Evolutionary conservation across 129 eudicot genomes (phyloP).

Genomic region (Lonicera japonica): DNA sequence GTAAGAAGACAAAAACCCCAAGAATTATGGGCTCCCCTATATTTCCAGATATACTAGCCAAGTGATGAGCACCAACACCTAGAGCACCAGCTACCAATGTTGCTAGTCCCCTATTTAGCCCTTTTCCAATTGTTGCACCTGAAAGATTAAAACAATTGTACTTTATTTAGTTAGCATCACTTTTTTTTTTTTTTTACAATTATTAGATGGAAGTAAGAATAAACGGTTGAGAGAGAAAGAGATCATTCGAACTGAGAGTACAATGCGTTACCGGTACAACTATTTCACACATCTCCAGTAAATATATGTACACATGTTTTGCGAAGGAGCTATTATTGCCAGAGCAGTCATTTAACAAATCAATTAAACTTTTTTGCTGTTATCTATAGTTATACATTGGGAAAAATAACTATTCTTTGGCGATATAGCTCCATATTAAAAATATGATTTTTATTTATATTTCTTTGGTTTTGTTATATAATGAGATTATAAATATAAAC

Average conservation of each 20-base stretch:
- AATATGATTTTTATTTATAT: neutral
- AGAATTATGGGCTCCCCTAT: conserved; percentile 53
- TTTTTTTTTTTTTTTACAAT: too few species aligned
- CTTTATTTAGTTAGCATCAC: neutral
- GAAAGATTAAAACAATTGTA: neutral
- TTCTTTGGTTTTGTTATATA: neutral
- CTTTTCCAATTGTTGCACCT: conserved; percentile 83
- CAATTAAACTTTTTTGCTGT: too few species aligned
- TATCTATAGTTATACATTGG: too few species aligned
- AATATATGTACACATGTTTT: too few species aligned
- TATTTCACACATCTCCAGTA: neutral
- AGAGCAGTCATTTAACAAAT: neutral
- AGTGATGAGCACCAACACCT: conserved; percentile 64
- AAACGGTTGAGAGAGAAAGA: neutral
- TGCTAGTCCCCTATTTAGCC: conserved; percentile 67
- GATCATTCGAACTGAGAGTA: too few species aligned
- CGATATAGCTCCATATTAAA: too few species aligned
- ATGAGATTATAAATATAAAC: neutral
- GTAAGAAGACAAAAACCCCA: conserved; percentile 54
- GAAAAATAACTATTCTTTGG: too few species aligned
- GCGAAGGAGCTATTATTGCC: neutral
- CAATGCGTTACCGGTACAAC: neutral
- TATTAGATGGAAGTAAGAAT: too few species aligned
- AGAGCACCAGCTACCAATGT: conserved; percentile 54
- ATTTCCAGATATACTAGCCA: conserved; percentile 49